Base-by-base conservation (phyloP, 768 basidiomycete genomes). In the Zangia roseola region DNA sequence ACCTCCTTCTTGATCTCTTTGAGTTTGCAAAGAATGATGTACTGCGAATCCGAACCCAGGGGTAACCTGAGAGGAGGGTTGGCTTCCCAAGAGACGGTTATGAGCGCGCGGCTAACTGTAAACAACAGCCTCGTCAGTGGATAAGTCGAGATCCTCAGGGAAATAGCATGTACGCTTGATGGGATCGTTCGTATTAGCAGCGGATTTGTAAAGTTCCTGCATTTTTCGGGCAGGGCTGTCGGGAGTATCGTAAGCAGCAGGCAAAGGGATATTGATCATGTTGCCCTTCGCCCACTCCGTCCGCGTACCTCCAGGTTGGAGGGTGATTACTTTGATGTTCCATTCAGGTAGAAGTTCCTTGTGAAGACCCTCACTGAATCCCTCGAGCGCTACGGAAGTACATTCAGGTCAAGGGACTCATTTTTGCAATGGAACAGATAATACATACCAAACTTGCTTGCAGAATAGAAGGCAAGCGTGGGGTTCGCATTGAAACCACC, bases 271-370 rank as follows among this genome's bases (percentile, higher is more conserved):
- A 10, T 59, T 48, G 26, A 56, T 48, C 54, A 63, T 50, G 34
- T 28, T 61, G 0, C 48, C 26, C 49, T 62, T 61, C 30, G 44
- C 50, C 52, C 60, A 59, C 6, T 59, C 57, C 6, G 60, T 61
- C 39, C 37, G 52, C 33, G 56, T 54, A 0, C 54, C 52, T 38
- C 61, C 61, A 14, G 61, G 60, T 20, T 63, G 57, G 16, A 57
- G 25, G n/a, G 13, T 16, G 25, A 62, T 57, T 7, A 65, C 39
- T 40, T 54, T 63, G 33, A 64, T 65, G 31, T 64, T 64, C 63
- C 63, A 64, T 19, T 63, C 57, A 1, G 61, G 42, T 10, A 6
- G 36, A 0, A 64, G 60, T 23, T 64, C 63, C 37, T 55, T 55
- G 9, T 63, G 44, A 3, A 64, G 50, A 4, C 17, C 45, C 31